A percentile compares a stretch with the other conserved stretches of the same genome.
phyloP scores from a whole-genome alignment of 805 yeast genomes.

The Saturnispora mendoncae region DNA sequence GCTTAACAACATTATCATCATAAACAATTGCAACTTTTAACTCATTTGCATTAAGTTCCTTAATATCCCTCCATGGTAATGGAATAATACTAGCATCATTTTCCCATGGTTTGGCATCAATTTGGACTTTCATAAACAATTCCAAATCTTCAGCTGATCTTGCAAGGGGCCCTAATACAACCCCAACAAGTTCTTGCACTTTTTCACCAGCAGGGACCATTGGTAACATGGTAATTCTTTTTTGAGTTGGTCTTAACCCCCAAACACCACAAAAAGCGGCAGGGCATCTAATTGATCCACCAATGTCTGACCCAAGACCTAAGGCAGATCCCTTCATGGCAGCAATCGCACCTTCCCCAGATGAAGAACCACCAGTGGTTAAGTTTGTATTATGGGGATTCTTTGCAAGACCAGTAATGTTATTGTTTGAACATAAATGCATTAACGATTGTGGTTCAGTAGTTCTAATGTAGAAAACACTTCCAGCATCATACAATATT shows the following conservation, averaged over 20 bases:
- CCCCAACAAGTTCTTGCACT: conserved; percentile 39
- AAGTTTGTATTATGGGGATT: conserved; percentile 41
- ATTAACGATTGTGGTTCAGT: conserved; percentile 48
- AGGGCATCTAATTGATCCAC: conserved; percentile 49
- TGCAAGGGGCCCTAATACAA: conserved; percentile 41
- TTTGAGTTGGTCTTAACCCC: conserved; percentile 42
- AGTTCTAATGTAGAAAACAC: conserved; percentile 47
- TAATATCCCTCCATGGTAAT: conserved; percentile 40
- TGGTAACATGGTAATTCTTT: conserved; percentile 36
- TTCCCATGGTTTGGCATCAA: conserved; percentile 48
- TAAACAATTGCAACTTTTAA: conserved; percentile 40
- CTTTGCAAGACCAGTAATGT: conserved; percentile 40
- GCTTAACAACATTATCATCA: conserved; percentile 41
- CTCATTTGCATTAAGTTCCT: conserved; percentile 26
- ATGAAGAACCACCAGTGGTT: conserved; percentile 47
- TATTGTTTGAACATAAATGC: conserved; percentile 48
- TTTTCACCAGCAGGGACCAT: conserved; percentile 32
- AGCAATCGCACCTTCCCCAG: conserved; percentile 44
- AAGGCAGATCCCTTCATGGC: conserved; percentile 39
- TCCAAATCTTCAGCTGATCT: conserved; percentile 41
- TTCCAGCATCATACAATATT: conserved; percentile 42
- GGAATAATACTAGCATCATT: conserved; percentile 41
- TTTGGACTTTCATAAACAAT: conserved; percentile 36
- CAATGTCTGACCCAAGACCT: conserved; percentile 31
- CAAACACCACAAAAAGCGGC: conserved; percentile 45